phyloP scores from a whole-genome alignment of 768 basidiomycete genomes.

The Melanogaster broomeanus region DNA sequence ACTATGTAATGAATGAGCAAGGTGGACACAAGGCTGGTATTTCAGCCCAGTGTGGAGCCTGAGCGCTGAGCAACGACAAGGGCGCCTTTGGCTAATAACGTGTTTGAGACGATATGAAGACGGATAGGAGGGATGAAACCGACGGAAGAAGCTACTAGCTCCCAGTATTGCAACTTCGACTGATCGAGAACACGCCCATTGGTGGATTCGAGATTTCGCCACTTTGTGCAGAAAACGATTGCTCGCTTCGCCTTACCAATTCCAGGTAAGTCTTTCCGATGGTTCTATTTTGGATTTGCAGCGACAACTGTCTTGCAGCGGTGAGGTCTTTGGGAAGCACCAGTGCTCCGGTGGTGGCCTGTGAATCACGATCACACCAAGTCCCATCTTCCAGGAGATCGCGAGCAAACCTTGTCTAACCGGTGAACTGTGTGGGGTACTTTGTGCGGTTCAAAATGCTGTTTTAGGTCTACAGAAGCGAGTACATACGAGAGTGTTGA shows the following conservation, averaged over 20 bases:
- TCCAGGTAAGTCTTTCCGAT: conserved; percentile 66
- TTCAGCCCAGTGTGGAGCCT: conserved; percentile 63
- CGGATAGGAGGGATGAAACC: conserved; percentile 24
- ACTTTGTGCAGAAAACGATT: conserved; percentile 42
- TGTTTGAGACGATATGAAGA: conserved; percentile 28
- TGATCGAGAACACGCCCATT: conserved; percentile 45
- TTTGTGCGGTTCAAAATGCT: conserved; percentile 32
- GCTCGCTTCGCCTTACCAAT: conserved; percentile 53
- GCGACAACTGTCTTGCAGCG: conserved; percentile 49
- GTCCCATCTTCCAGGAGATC: neutral
- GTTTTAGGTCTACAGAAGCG: conserved; percentile 26
- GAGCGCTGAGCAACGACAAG: conserved; percentile 58
- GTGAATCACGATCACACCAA: neutral
- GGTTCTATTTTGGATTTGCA: conserved; percentile 50
- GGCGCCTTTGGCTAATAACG: conserved; percentile 40
- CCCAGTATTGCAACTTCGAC: conserved; percentile 47
- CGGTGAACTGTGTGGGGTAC: conserved; percentile 60
- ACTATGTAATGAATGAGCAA: conserved; percentile 54
- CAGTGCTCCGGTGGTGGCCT: conserved; percentile 67
- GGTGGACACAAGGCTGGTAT: conserved; percentile 71
- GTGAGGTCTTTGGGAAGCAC: conserved; percentile 49
- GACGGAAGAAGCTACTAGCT: conserved; percentile 58
- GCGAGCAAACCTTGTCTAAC: conserved; percentile 56
- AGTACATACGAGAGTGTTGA: neutral
- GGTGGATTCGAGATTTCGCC: conserved; percentile 49